phyloP scores from a whole-genome alignment of 2,329 filamentous ascomycete species.

The Leptographium galeiforme region DNA sequence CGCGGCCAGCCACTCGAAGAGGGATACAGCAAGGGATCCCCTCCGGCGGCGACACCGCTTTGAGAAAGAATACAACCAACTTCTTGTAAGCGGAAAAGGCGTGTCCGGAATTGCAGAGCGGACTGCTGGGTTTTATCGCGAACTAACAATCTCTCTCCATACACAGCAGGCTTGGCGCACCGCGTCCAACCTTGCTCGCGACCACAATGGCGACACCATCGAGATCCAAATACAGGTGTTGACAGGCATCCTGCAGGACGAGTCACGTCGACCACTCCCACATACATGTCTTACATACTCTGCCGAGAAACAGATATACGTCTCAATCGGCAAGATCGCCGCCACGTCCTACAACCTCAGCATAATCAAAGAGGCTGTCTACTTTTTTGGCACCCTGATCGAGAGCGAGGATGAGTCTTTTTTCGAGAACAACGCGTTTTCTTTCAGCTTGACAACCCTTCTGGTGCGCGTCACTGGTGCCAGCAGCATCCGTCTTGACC shows the following conservation, averaged over 20 bases:
- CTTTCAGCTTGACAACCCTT: conserved; percentile 74
- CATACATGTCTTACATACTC: conserved; percentile 87
- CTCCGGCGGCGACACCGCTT: conserved; percentile 51
- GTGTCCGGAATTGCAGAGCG: background rate
- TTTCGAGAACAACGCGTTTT: conserved; percentile 74
- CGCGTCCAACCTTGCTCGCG: conserved; percentile 44
- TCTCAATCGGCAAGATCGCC: conserved; percentile 79
- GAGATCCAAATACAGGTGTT: conserved; percentile 50
- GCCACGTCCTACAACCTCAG: conserved; percentile 72
- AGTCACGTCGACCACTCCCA: conserved; percentile 74
- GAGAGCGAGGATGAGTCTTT: conserved; percentile 96
- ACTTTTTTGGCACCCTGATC: conserved; percentile 81
- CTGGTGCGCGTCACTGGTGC: conserved; percentile 65
- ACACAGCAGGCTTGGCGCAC: conserved; percentile 45
- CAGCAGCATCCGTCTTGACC: conserved; percentile 58
- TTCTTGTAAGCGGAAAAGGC: conserved; percentile 34
- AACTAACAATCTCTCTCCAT: background rate
- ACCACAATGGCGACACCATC: conserved; percentile 48
- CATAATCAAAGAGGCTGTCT: conserved; percentile 71
- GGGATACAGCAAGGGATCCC: conserved; percentile 49
- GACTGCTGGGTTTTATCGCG: background rate
- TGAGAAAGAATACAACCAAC: conserved; percentile 50
- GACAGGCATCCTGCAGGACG: conserved; percentile 68
- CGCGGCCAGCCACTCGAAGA: conserved; percentile 39
- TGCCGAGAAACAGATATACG: conserved; percentile 75